phyloP scores from a whole-genome alignment of 139 green algal species.

The Chlorella sp. region DNA sequence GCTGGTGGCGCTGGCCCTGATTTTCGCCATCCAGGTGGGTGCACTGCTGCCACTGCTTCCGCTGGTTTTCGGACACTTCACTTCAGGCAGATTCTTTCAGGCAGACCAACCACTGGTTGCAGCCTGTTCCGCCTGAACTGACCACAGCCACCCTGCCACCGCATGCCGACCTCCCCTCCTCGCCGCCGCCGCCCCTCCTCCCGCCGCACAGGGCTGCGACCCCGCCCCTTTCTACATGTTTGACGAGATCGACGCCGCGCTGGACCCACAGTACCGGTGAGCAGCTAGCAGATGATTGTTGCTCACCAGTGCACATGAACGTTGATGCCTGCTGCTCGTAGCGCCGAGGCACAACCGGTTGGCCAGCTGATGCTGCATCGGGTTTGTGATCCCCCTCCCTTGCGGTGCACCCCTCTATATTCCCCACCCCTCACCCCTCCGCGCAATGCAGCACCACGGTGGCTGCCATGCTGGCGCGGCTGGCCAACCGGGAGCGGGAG shows the following conservation, averaged over 20 bases:
- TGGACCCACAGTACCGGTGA: conserved; percentile 91
- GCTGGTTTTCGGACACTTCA: no score
- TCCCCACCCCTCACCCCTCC: not conserved
- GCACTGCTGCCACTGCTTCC: not conserved
- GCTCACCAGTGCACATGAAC: no score
- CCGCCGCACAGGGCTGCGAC: conserved; percentile 84
- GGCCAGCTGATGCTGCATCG: no score
- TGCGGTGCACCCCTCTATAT: not conserved
- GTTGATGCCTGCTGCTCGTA: no score
- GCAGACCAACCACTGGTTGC: no score
- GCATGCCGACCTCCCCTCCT: not conserved
- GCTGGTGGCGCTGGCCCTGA: conserved; percentile 96
- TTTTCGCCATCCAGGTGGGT: conserved; percentile 94
- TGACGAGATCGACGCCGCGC: conserved; percentile 98
- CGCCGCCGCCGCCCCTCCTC: not conserved
- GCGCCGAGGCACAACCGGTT: no score
- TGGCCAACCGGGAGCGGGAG: conserved; percentile 69
- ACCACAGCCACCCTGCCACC: no score
- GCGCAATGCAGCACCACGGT: conserved; percentile 73
- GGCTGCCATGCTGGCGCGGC: conserved; percentile 81
- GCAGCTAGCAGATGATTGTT: not conserved
- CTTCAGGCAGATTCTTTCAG: no score
- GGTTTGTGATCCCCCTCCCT: not conserved
- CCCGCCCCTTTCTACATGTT: conserved; percentile 99
- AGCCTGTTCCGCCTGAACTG: not conserved